Evolutionary conservation across 1,139 yeast genomes (phyloP).

Genomic region (Yamadazyma spencermartinsiae): DNA sequence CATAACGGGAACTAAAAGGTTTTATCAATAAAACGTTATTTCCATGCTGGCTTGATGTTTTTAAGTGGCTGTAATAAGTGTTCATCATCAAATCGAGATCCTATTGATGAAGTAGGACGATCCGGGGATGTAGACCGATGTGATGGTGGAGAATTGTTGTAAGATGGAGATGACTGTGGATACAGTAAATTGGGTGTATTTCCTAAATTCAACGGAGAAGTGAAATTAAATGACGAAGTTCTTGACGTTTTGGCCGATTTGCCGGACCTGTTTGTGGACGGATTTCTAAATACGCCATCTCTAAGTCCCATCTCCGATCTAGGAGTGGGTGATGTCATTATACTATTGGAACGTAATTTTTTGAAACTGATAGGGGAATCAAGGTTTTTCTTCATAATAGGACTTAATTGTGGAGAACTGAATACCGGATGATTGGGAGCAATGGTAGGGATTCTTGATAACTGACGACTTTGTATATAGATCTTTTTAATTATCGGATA

Average conservation of each 20-base stretch:
- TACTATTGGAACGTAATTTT: neutral
- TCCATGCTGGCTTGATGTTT: constrained; percentile 29
- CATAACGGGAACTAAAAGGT: constrained; percentile 3
- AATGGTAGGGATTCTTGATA: constrained; percentile 31
- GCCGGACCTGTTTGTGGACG: neutral
- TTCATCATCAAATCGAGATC: constrained; percentile 36
- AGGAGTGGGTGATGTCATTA: constrained; percentile 13
- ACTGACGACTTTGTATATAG: neutral
- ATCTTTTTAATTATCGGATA: constrained; percentile 27
- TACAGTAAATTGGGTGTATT: constrained; percentile 16
- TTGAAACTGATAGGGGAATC: constrained; percentile 14
- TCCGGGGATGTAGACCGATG: constrained; percentile 36
- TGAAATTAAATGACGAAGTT: constrained; percentile 11
- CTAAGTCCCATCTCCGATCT: constrained; percentile 7
- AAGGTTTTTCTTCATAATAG: constrained; percentile 5
- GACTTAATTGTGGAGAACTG: constrained; percentile 24
- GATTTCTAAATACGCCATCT: constrained; percentile 4
- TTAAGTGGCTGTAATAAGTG: constrained; percentile 31
- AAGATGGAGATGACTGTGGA: constrained; percentile 15
- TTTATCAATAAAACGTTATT: constrained; percentile 11
- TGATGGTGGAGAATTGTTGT: constrained; percentile 12
- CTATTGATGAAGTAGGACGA: constrained; percentile 35
- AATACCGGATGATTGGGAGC: constrained; percentile 34
- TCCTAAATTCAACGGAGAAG: constrained; percentile 14
- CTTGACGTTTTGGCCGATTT: constrained; percentile 7